Evolutionary conservation across 2,329 filamentous ascomycete species (phyloP).

Genomic region (Botryotinia calthae): DNA sequence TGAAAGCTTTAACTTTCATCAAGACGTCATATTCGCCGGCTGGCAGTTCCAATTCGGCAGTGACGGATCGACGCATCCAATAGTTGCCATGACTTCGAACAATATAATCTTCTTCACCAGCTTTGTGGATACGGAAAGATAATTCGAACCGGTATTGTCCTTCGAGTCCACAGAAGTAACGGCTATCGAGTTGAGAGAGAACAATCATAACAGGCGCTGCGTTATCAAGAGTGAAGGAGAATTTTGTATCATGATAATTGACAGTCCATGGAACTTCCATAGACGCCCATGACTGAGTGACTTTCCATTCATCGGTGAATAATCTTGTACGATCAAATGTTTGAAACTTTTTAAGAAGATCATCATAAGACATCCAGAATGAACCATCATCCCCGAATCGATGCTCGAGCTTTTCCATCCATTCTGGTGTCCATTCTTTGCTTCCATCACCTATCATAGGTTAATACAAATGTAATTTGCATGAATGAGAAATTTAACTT

Average conservation of each 20-base stretch:
- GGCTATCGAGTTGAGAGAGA: constrained; percentile 57
- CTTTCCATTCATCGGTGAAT: constrained; percentile 58
- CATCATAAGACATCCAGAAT: constrained; percentile 63
- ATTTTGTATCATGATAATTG: constrained; percentile 59
- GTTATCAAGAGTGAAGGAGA: constrained; percentile 55
- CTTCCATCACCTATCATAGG: constrained; percentile 47
- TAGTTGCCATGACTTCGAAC: constrained; percentile 48
- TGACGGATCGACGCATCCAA: constrained; percentile 55
- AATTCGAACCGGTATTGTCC: constrained; percentile 55
- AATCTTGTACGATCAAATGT: constrained; percentile 60
- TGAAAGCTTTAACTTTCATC: constrained; percentile 52
- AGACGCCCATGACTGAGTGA: constrained; percentile 60
- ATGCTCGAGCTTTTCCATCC: constrained; percentile 56
- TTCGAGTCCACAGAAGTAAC: constrained; percentile 60
- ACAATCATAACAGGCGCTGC: constrained; percentile 57
- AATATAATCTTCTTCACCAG: constrained; percentile 56
- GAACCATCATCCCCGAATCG: constrained; percentile 61
- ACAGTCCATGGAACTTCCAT: constrained; percentile 59
- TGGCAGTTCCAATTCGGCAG: constrained; percentile 56
- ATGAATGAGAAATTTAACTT: not conserved
- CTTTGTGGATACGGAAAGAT: constrained; percentile 49
- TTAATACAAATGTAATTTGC: constrained; percentile 12
- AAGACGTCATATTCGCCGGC: constrained; percentile 57
- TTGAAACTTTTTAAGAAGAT: constrained; percentile 59
- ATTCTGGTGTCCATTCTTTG: constrained; percentile 60